Evolutionary conservation across 805 yeast species (phyloP).

Genomic region (Kazachstania taianensis): DNA sequence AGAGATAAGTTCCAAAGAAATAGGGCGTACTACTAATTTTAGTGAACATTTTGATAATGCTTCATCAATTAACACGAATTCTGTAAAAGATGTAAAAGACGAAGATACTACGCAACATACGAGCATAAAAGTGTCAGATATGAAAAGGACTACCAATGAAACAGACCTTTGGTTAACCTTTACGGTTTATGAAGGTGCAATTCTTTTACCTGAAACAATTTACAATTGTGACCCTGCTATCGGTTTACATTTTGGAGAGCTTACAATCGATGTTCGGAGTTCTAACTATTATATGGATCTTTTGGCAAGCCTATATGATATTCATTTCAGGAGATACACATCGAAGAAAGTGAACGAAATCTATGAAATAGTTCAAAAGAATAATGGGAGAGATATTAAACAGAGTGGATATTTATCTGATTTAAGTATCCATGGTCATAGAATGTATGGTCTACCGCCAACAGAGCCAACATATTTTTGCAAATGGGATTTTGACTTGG

Average conservation of each 20-base stretch:
- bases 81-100: neutral
- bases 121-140: slow-evolving; percentile 8
- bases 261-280: slow-evolving; percentile 75
- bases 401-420: slow-evolving; percentile 32
- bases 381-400: slow-evolving; percentile 9
- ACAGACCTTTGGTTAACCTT: slow-evolving; percentile 67
- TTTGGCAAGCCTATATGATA: slow-evolving; percentile 43
- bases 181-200: slow-evolving; percentile 56
- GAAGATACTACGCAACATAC: too few species aligned
- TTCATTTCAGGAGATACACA: slow-evolving; percentile 11
- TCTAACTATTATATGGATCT: slow-evolving; percentile 90
- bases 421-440: slow-evolving; percentile 66
- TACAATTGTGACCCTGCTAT: slow-evolving; percentile 56
- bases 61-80: neutral
- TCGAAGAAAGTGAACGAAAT: slow-evolving; percentile 12
- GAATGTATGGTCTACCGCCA: slow-evolving; percentile 91
- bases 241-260: slow-evolving; percentile 49
- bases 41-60: slow-evolving; percentile 4
- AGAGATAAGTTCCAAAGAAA: slow-evolving; percentile 7
- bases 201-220: slow-evolving; percentile 62
- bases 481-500: slow-evolving; percentile 78
- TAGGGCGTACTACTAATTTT: neutral
- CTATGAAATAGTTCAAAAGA: slow-evolving; percentile 25
- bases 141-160: slow-evolving; percentile 53
- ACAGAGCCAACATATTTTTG: slow-evolving; percentile 79